Evolutionary conservation across 2,329 filamentous ascomycete genomes (phyloP).

Genomic region (Cladophialophora exuberans): DNA sequence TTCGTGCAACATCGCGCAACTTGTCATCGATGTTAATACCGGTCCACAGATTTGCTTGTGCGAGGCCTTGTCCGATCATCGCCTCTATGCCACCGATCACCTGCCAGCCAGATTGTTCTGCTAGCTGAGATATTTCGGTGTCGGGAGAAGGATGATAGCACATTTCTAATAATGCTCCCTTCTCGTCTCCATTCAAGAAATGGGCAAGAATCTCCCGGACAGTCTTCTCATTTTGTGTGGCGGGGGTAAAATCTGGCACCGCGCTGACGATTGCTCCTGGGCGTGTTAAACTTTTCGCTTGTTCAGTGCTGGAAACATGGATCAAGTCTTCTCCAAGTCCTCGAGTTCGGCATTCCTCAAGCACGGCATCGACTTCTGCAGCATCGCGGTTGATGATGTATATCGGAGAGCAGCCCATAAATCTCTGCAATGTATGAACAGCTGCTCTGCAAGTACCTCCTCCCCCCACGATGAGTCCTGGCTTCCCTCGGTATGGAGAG

Average conservation of each 20-base stretch:
- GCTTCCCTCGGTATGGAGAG: conserved; percentile 56
- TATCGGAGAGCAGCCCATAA: conserved; percentile 68
- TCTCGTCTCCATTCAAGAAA: conserved; percentile 49
- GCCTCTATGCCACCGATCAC: conserved; percentile 77
- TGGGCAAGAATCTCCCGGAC: conserved; percentile 57
- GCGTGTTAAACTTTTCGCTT: conserved; percentile 61
- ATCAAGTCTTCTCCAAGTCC: conserved; percentile 64
- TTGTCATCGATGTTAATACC: conserved; percentile 58
- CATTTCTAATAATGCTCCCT: conserved; percentile 77
- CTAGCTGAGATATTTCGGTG: conserved; percentile 67
- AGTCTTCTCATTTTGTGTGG: conserved; percentile 63
- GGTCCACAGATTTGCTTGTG: conserved; percentile 68
- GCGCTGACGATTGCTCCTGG: conserved; percentile 73
- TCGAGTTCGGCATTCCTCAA: conserved; percentile 63
- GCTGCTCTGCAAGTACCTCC: conserved; percentile 79
- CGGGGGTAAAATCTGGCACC: conserved; percentile 75
- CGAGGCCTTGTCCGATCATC: conserved; percentile 75
- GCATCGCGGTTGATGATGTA: conserved; percentile 78
- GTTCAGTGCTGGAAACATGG: conserved; percentile 63
- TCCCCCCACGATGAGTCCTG: conserved; percentile 74
- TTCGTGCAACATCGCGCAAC: conserved; percentile 20
- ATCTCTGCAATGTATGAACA: conserved; percentile 73
- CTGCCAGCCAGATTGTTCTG: conserved; percentile 67
- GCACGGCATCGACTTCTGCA: conserved; percentile 67
- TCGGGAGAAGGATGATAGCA: conserved; percentile 76